Percentiles rank a stretch among this genome's conserved stretches.
phyloP scores from a whole-genome alignment of 176 grass and related monocot genomes.

The Paspalum vaginatum region DNA sequence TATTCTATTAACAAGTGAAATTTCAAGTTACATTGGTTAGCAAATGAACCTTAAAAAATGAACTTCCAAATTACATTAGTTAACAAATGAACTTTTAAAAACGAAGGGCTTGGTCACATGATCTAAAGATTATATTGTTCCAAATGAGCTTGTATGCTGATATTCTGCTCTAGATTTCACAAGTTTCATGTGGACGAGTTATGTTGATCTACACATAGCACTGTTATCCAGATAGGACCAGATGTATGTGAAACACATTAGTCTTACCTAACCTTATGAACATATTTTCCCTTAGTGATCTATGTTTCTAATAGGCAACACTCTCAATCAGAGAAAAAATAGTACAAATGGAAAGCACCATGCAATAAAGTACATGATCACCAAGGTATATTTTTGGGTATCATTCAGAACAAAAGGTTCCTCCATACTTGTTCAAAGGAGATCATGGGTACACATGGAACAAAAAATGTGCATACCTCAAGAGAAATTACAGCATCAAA shows the following conservation, averaged over 20 bases:
- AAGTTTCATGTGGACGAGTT: conserved; percentile 10
- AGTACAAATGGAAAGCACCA: background rate
- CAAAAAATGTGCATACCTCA: conserved; percentile 58
- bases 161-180: background rate
- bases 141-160: conserved; percentile 19
- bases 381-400: background rate
- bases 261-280: background rate
- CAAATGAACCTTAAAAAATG: too few species aligned
- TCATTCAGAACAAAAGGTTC: background rate
- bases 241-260: background rate
- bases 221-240: conserved; percentile 5
- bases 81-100: background rate
- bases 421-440: background rate
- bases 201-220: background rate
- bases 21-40: too few species aligned
- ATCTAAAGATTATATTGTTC: conserved; percentile 19
- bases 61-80: conserved; percentile 13
- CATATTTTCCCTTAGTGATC: conserved; percentile 1
- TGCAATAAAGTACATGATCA: conserved; percentile 5
- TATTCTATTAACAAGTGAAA: too few species aligned
- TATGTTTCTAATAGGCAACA: background rate
- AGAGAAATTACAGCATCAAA: conserved; percentile 97
- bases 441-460: background rate
- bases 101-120: background rate
- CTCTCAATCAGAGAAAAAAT: background rate